Evolutionary conservation across 176 grass and related monocot species (phyloP).

Genomic region (Saccharum officinarum): DNA sequence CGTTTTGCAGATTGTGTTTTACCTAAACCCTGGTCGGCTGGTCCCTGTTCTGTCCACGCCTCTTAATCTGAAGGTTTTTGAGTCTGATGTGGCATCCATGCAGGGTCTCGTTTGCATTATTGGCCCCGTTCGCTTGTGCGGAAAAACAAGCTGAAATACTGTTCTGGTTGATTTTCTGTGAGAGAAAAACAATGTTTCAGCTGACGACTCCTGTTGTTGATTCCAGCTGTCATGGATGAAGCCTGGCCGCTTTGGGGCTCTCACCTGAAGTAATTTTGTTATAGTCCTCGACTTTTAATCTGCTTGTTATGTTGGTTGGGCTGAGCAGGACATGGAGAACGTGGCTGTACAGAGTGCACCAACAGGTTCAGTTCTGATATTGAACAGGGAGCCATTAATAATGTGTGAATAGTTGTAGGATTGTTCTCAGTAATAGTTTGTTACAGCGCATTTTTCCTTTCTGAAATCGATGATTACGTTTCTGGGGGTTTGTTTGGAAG

Average conservation of each 20-base stretch:
- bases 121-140: too few species aligned
- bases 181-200: too few species aligned
- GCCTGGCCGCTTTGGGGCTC: neutral
- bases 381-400: neutral
- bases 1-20: too few species aligned
- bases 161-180: too few species aligned
- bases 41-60: neutral
- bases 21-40: neutral
- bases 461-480: neutral
- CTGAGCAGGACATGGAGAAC: slow-evolving; percentile 6
- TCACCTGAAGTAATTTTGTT: neutral
- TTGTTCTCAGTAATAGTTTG: neutral
- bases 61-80: neutral
- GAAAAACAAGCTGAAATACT: too few species aligned
- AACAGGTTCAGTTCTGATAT: neutral
- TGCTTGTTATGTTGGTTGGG: neutral
- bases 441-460: neutral
- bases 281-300: neutral
- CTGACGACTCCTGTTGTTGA: neutral
- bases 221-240: neutral
- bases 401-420: neutral
- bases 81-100: neutral
- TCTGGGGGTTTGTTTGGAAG: neutral
- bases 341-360: slow-evolving; percentile 20
- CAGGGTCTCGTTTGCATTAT: neutral